Percentiles rank a stretch among this genome's conserved stretches.
These are phyloP conservation scores for Mycena albidolilacea DNA, from an alignment of 768 basidiomycete species.

Conservation along the genomic window DNA sequence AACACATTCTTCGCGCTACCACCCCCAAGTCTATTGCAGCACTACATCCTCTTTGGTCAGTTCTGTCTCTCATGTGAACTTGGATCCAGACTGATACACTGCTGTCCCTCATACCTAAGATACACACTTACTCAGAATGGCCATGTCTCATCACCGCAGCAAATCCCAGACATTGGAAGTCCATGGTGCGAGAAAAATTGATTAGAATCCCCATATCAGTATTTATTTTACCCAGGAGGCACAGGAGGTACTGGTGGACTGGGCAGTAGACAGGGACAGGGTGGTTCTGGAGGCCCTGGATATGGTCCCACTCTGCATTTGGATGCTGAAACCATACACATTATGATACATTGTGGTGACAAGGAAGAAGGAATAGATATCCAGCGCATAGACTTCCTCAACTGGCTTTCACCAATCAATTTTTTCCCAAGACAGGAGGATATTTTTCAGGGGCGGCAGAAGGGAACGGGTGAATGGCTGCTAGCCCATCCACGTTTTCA, in stretches of 20 bases:
- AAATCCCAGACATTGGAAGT: too few species aligned
- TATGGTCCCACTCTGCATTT: too few species aligned
- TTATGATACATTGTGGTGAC: neutral
- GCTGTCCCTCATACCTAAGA: constrained; percentile 6
- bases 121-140: neutral
- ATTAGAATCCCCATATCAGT: too few species aligned
- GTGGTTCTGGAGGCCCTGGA: neutral
- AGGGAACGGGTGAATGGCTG: too few species aligned
- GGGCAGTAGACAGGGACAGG: neutral
- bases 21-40: constrained; percentile 4
- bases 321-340: neutral
- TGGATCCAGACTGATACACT: neutral
- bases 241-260: neutral
- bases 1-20: neutral
- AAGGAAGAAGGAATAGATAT: neutral
- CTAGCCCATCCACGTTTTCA: too few species aligned
- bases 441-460: too few species aligned
- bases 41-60: neutral
- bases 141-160: neutral
- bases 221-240: too few species aligned
- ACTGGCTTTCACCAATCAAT: neutral
- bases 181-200: too few species aligned
- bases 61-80: neutral
- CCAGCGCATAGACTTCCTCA: constrained; percentile 23
- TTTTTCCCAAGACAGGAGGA: too few species aligned